A percentile compares a stretch with the other conserved stretches of the same genome.
These are phyloP conservation scores for Incumbomyces delicatus DNA, from an alignment of 2,329 filamentous ascomycete species.

Conservation along the genomic window DNA sequence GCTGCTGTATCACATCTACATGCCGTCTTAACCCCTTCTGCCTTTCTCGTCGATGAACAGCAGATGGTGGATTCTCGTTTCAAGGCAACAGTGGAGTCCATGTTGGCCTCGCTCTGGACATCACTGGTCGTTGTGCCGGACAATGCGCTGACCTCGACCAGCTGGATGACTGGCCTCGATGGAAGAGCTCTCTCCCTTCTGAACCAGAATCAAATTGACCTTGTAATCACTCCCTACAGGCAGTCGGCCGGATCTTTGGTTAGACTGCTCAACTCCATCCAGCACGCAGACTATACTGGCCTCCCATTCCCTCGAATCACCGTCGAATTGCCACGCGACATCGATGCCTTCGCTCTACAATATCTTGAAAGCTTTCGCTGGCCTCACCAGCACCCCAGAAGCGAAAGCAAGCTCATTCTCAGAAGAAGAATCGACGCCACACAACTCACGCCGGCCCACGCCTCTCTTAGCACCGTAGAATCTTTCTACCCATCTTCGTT, in stretches of 20 bases:
- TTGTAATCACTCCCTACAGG: conserved; percentile 61
- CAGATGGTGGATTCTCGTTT: conserved; percentile 61
- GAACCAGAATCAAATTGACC: conserved; percentile 69
- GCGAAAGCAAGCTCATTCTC: conserved; percentile 50
- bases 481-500: conserved; percentile 71
- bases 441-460: conserved; percentile 55
- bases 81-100: conserved; percentile 47
- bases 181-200: conserved; percentile 48
- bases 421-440: conserved; percentile 61
- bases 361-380: conserved; percentile 59
- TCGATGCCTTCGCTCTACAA: conserved; percentile 55
- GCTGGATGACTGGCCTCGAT: conserved; percentile 58
- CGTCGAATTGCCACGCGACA: conserved; percentile 65
- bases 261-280: conserved; percentile 66
- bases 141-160: conserved; percentile 52
- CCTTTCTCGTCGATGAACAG: conserved; percentile 61
- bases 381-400: conserved; percentile 47
- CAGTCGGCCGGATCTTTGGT: conserved; percentile 20
- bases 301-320: conserved; percentile 63
- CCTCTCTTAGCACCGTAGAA: conserved; percentile 68
- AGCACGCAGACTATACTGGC: conserved; percentile 64
- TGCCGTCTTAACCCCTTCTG: conserved; percentile 66
- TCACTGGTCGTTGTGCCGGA: conserved; percentile 67
- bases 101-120: conserved; percentile 43
- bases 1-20: conserved; percentile 63